Conservation (phyloP, 225 moss, liverwort and hornwort species). For the Neckera pumila region DNA sequence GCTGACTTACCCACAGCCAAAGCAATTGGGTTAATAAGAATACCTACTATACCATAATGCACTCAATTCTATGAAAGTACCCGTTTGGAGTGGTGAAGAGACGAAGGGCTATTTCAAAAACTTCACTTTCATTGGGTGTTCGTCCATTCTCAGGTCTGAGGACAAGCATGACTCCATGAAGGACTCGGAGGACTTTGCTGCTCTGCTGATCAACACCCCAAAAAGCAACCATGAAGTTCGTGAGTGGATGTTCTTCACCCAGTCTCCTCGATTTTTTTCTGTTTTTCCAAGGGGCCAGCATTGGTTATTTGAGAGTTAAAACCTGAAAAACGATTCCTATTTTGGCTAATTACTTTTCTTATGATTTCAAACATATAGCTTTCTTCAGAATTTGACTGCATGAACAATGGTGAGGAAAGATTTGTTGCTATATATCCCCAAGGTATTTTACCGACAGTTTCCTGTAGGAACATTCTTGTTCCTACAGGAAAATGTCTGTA, state of each 20-base stretch:
- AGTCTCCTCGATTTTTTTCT: neutral
- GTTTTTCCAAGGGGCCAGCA: neutral
- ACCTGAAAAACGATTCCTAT: neutral
- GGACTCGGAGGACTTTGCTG: slow-evolving; percentile 17
- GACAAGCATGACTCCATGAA: neutral
- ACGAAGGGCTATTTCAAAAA: neutral
- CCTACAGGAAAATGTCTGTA: no score
- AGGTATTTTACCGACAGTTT: neutral
- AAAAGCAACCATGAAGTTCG: slow-evolving; percentile 10
- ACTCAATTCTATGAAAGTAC: neutral
- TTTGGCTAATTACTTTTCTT: neutral
- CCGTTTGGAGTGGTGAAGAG: neutral
- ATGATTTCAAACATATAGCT: neutral
- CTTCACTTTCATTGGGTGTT: neutral
- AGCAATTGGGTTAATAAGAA: neutral
- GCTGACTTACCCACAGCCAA: neutral
- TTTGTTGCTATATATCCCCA: neutral
- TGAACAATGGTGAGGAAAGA: neutral
- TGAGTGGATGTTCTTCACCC: slow-evolving; percentile 24
- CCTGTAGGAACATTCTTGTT: neutral
- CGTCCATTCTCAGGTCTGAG: slow-evolving; percentile 7
- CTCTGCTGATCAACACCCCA: slow-evolving; percentile 6
- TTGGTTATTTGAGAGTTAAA: neutral
- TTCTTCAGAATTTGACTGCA: neutral
- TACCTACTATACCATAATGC: neutral